Base-by-base conservation (phyloP, 768 basidiomycete species). In the Leccinum subtestaceum region DNA sequence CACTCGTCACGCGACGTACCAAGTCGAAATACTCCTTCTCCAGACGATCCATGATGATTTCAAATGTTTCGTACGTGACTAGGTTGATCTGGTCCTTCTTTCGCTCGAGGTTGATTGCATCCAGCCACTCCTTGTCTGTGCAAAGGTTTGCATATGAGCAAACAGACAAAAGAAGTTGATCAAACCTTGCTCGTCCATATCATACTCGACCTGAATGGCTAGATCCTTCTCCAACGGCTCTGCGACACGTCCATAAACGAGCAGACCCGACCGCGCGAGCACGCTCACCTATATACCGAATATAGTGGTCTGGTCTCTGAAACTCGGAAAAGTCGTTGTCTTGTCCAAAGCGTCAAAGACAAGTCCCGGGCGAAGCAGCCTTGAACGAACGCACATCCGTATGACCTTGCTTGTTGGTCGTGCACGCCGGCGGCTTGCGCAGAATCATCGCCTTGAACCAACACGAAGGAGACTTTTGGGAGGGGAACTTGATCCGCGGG, bases 21-120 rank as follows among this genome's bases (percentile, higher is more conserved):
- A 99, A 74, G 68, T 95, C 91, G 68, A 98, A 99, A 92, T 95
- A 99, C 72, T 98, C 97, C 77, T 99, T 99, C 79, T 99, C 97
- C 63, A 99, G 73, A 58, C 93, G 84, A 75, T 99, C 97, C 91
- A 99, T 95, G 62, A 98, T 83, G 58, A 98, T 87, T 76, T 98
- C 97, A 60, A 99, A 98, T 1, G 84, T 78, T 70, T 98, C 96
- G 69, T 88, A 90, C 0, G 89, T 76, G 48, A 98, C 84, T 12
- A 74, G 77, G 65, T 88, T 87, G 32, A 86, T 67, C 57, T 87
- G 83, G 60, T 89, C 85, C 60, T 88, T 89, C 75, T 83, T 89
- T 29, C 96, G 81, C 57, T 97, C 93, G 12, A 74, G 65, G 67
- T 99, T 99, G 63, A 94, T 74, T 1, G 79, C 74, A 61, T 97